Percentiles rank a stretch among this genome's conserved stretches.
phyloP scores from a whole-genome alignment of 2,329 filamentous ascomycete species.

The Hypocrella siamensis region DNA sequence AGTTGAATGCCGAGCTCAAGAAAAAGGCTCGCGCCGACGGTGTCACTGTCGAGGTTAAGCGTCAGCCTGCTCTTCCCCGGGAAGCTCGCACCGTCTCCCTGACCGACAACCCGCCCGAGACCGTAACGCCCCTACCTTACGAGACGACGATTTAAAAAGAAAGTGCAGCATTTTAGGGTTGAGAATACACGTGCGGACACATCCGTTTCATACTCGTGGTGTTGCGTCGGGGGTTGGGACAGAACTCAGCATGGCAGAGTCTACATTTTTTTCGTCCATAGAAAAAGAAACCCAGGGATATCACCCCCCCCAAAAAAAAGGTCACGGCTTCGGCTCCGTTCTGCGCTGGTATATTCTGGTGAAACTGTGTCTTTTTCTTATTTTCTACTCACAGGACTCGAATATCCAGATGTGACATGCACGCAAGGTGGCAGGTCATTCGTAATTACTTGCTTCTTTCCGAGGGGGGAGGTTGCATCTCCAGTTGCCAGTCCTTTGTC shows the following conservation, averaged over 20 bases:
- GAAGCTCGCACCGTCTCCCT: slow-evolving; percentile 65
- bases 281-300: no score
- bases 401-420: no score
- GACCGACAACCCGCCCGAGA: slow-evolving; percentile 79
- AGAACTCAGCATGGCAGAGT: slow-evolving; percentile 26
- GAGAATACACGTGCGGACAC: slow-evolving; percentile 8
- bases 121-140: slow-evolving; percentile 81
- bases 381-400: no score
- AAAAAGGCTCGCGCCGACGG: slow-evolving; percentile 85
- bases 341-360: no score
- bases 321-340: no score
- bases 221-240: slow-evolving; percentile 27
- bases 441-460: no score
- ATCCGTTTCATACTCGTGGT: slow-evolving; percentile 24
- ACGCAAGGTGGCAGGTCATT: no score
- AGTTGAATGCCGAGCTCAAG: slow-evolving; percentile 88
- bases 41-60: slow-evolving; percentile 81
- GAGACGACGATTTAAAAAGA: slow-evolving; percentile 85
- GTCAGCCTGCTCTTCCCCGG: slow-evolving; percentile 66
- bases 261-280: no score
- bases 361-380: no score
- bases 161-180: neutral
- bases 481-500: no score
- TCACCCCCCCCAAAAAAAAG: no score
- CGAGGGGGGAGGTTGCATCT: no score